These are phyloP conservation scores for Brassica rapa DNA, from an alignment of 345 rosid species.

Conservation along the genomic window DNA sequence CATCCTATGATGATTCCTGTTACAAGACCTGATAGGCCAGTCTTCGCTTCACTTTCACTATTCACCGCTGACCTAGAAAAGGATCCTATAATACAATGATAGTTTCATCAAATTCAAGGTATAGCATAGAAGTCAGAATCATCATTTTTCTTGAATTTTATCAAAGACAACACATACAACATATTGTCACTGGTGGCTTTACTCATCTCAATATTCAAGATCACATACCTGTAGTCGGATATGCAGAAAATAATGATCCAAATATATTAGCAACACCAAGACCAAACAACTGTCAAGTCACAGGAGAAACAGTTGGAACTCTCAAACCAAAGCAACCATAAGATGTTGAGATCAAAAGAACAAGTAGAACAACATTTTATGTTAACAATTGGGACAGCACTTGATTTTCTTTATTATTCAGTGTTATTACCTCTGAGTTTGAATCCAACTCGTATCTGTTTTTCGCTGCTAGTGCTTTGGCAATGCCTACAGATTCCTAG, in stretches of 20 bases:
- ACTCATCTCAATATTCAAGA: conserved; percentile 7
- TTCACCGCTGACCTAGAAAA: conserved; percentile 59
- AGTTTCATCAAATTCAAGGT: background rate
- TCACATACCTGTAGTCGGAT: conserved; percentile 82
- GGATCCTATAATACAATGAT: conserved; percentile 53
- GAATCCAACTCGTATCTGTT: conserved; percentile 92
- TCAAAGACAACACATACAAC: background rate
- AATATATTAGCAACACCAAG: conserved; percentile 86
- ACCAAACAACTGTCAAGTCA: conserved; percentile 77
- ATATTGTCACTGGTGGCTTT: conserved; percentile 7
- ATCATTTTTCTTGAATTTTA: background rate
- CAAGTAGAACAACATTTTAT: background rate
- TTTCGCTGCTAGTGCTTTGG: conserved; percentile 97
- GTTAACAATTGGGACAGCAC: background rate
- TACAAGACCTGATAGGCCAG: conserved; percentile 84
- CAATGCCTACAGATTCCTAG: conserved; percentile 98
- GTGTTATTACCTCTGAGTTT: conserved; percentile 68
- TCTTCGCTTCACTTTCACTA: conserved; percentile 85
- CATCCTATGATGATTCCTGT: conserved; percentile 83
- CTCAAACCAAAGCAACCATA: background rate
- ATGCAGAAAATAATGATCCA: conserved; percentile 86
- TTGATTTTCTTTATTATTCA: background rate
- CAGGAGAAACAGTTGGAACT: conserved; percentile 6
- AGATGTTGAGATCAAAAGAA: background rate
- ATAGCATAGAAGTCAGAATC: background rate